Evolutionary conservation across 2,329 filamentous ascomycete species (phyloP).

Genomic region (Trichoderma citrinoviride): DNA sequence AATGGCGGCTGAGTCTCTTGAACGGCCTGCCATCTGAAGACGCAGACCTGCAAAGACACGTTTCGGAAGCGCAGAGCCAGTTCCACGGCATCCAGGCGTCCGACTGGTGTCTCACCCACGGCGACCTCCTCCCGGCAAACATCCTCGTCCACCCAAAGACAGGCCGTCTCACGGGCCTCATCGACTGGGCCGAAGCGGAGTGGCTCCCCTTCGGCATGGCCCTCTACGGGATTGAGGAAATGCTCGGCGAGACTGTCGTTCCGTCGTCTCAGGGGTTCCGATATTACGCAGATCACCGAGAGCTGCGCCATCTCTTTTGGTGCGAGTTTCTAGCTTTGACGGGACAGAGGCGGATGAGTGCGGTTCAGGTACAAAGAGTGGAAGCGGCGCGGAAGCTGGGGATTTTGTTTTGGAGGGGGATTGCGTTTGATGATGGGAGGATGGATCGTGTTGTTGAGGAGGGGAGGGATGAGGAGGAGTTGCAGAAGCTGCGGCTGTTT

Average conservation of each 20-base stretch:
- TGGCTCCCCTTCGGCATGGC: slow-evolving; percentile 58
- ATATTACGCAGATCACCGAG: slow-evolving; percentile 45
- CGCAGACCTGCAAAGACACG: slow-evolving; percentile 23
- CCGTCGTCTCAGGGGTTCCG: slow-evolving; percentile 34
- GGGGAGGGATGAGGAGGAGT: slow-evolving; percentile 49
- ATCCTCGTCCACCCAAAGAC: slow-evolving; percentile 49
- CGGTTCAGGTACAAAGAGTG: background rate
- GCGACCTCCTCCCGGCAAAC: slow-evolving; percentile 58
- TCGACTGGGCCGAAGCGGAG: slow-evolving; percentile 66
- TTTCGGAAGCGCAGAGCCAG: slow-evolving; percentile 31
- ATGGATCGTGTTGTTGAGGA: slow-evolving; percentile 57
- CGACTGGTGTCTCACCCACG: slow-evolving; percentile 59
- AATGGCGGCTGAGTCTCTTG: slow-evolving; percentile 41
- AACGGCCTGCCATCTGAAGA: slow-evolving; percentile 33
- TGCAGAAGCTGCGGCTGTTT: slow-evolving; percentile 48
- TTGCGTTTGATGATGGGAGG: slow-evolving; percentile 59
- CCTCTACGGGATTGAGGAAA: slow-evolving; percentile 59
- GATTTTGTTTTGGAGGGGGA: slow-evolving; percentile 61
- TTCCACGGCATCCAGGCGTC: slow-evolving; percentile 39
- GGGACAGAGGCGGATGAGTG: background rate
- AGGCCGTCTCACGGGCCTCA: slow-evolving; percentile 49
- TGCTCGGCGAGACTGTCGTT: slow-evolving; percentile 48
- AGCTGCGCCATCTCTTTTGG: slow-evolving; percentile 53
- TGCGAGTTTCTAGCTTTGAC: slow-evolving; percentile 31
- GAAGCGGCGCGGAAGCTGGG: slow-evolving; percentile 46